These are phyloP conservation scores for Hypoxylon sp. DNA, from an alignment of 2,329 filamentous ascomycete genomes.

Conservation along the genomic window DNA sequence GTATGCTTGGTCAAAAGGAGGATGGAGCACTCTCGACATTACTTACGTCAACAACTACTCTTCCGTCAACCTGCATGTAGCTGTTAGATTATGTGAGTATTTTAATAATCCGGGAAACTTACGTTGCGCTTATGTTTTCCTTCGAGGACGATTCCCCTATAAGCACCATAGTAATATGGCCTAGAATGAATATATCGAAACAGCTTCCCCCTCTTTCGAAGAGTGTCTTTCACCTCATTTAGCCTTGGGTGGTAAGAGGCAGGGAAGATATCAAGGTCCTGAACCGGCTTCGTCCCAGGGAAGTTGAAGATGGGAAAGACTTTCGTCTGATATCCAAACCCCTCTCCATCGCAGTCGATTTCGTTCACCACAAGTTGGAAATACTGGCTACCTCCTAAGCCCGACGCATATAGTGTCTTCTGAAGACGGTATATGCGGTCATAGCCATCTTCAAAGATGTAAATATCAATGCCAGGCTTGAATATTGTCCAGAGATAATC, in stretches of 20 bases:
- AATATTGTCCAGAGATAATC: conserved; percentile 69
- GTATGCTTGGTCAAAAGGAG: not conserved
- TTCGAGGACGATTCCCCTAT: conserved; percentile 29
- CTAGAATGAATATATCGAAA: conserved; percentile 59
- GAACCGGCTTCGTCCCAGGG: conserved; percentile 61
- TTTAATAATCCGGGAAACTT: not conserved
- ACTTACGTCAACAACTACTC: conserved; percentile 29
- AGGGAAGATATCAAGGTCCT: conserved; percentile 61
- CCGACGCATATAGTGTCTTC: conserved; percentile 57
- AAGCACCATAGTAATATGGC: conserved; percentile 37
- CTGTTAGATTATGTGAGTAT: not conserved
- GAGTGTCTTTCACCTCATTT: conserved; percentile 53
- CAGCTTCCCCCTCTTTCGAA: conserved; percentile 60
- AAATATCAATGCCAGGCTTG: conserved; percentile 61
- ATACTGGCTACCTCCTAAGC: conserved; percentile 55
- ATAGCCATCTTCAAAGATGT: conserved; percentile 58
- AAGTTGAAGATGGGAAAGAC: conserved; percentile 59
- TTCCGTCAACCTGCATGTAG: conserved; percentile 28
- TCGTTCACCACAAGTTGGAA: conserved; percentile 59
- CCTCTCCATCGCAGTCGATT: conserved; percentile 65
- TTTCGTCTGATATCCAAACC: conserved; percentile 60
- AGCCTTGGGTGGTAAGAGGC: conserved; percentile 60
- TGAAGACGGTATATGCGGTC: conserved; percentile 59
- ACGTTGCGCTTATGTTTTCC: conserved; percentile 30
- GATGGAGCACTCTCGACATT: not conserved